A percentile compares a stretch with the other conserved stretches of the same genome.
Evolutionary conservation across 2,329 filamentous ascomycete species (phyloP).

Genomic region (Juglanconis oblonga): DNA sequence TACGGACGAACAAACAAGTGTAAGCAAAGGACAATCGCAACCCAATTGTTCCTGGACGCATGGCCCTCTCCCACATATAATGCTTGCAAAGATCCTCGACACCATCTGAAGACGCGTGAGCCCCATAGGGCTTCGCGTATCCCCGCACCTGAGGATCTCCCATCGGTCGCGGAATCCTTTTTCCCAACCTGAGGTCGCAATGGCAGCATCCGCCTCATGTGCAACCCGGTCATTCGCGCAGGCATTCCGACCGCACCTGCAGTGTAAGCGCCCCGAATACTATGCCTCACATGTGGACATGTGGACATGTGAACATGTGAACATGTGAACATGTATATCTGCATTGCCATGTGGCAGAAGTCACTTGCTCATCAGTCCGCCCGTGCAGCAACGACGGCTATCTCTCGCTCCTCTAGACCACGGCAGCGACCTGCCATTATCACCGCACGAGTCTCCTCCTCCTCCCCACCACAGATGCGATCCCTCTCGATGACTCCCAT

Average conservation of each 20-base stretch:
- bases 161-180: not conserved
- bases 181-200: conserved; percentile 10
- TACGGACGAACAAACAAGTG: not conserved
- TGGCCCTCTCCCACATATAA: not conserved
- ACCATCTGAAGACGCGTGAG: conserved; percentile 10
- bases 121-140: conserved; percentile 15
- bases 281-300: too few relatives aligned
- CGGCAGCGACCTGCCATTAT: not conserved
- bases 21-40: not conserved
- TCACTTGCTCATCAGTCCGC: conserved; percentile 1
- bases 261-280: conserved; percentile 14
- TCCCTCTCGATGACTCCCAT: not conserved
- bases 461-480: not conserved
- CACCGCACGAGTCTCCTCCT: not conserved
- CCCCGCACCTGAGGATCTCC: conserved; percentile 3
- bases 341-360: not conserved
- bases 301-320: too few relatives aligned
- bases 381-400: not conserved
- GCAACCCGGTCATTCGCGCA: conserved; percentile 18
- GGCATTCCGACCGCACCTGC: conserved; percentile 16
- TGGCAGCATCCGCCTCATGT: conserved; percentile 13
- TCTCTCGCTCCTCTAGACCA: not conserved
- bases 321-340: not conserved
- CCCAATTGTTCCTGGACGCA: not conserved
- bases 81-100: not conserved